Evolutionary conservation across 2,329 filamentous ascomycete genomes (phyloP), one percentile per base, ranked within the genome.

Genomic region (Catunica adiposa): DNA sequence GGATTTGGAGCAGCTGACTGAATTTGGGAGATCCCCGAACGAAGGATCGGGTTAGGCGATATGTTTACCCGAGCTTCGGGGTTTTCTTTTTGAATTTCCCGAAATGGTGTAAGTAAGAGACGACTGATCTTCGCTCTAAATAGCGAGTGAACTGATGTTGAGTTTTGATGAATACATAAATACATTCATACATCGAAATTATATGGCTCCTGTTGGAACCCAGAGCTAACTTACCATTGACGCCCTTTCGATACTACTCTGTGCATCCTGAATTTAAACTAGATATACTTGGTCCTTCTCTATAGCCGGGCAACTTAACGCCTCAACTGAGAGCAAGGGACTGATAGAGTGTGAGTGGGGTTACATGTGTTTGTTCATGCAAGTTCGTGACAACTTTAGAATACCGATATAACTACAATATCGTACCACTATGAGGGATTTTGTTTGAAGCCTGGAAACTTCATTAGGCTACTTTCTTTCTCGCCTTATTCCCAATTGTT

Each of bases 51-150:
- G 64, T 78, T 58, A 69, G 77, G 68, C 72, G 79, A 62, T 85
- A 78, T 60, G 79, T 86, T 34, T 84, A 82, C 66, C 83, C 83
- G 61, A 76, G 80, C 0, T 86, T 85, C 63, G 80, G 79, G 2
- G 68, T 83, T 51, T 73, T n/a, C n/a, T 82, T 63, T 82, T 86
- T 65, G 82, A 82, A 1, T 86, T 86, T 70, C 82, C 81, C n/a
- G 83, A 86, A 65, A 83, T 83, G 73, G 64, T 60, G 52, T 65
- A 62, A 61, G 54, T 26, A 47, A 63, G n/a, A 44, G 4, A 44
- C n/a, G 2, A 44, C 15, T n/a, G n/a, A n/a, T n/a, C n/a, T n/a
- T n/a, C n/a, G n/a, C n/a, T n/a, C n/a, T n/a, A n/a, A n/a, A 44
- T 44, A 8, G 40, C 20, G 20, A 17, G 8, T n/a, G 11, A 11